Percentiles rank a stretch among this genome's conserved stretches.
phyloP scores from a whole-genome alignment of 371 early-diverging fungal species.

The Rhizopus arrhizus region DNA sequence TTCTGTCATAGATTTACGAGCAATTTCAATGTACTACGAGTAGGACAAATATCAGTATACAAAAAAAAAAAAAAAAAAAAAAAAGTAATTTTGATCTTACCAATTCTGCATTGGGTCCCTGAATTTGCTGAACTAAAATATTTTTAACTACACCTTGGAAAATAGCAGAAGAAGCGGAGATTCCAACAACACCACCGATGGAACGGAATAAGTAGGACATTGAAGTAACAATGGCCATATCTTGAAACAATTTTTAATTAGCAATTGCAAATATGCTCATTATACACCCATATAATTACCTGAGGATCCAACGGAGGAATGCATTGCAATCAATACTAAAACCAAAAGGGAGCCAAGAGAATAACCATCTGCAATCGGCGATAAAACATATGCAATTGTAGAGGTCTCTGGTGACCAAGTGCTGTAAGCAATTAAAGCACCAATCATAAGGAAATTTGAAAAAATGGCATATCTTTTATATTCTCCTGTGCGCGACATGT shows the following conservation, averaged over 20 bases:
- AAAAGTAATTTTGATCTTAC: conserved; percentile 20
- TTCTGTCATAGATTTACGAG: conserved; percentile 51
- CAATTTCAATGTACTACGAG: conserved; percentile 45
- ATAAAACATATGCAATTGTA: conserved; percentile 13
- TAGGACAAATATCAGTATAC: background rate
- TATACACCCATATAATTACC: conserved; percentile 18
- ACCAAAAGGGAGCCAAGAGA: conserved; percentile 40
- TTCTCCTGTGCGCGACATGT: conserved; percentile 52
- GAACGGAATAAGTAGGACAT: conserved; percentile 55
- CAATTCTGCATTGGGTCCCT: conserved; percentile 46
- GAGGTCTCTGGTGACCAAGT: conserved; percentile 29
- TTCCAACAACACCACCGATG: conserved; percentile 49
- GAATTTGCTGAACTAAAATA: conserved; percentile 30
- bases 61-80: background rate
- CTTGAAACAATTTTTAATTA: conserved; percentile 12
- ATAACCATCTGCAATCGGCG: conserved; percentile 43
- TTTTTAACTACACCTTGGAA: conserved; percentile 46
- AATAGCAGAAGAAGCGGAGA: conserved; percentile 43
- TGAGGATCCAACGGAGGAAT: conserved; percentile 36
- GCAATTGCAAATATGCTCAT: too few relatives aligned
- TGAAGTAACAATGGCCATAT: conserved; percentile 50
- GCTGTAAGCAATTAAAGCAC: conserved; percentile 27
- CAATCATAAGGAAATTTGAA: conserved; percentile 13
- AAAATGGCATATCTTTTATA: conserved; percentile 34
- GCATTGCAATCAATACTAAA: conserved; percentile 42